A percentile compares a stretch with the other conserved stretches of the same genome.
These are phyloP conservation scores for Harrya chromipes DNA, from an alignment of 768 basidiomycete species.

Conservation along the genomic window DNA sequence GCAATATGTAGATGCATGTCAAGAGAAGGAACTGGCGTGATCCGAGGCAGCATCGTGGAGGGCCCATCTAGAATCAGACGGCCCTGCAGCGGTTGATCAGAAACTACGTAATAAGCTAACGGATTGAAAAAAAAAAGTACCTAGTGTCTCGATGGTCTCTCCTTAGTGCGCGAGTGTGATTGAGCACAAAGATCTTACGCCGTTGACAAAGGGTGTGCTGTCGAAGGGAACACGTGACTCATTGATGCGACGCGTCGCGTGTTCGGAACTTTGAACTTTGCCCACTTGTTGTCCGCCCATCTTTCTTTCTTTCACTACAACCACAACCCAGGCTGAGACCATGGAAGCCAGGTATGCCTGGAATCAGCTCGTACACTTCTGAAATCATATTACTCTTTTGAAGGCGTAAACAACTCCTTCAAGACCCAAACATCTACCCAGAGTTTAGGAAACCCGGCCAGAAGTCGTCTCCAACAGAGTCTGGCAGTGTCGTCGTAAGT, in stretches of 20 bases:
- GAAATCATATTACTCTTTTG: background rate
- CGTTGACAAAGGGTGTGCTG: no score
- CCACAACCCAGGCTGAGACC: background rate
- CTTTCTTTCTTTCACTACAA: conserved; percentile 2
- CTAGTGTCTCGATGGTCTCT: no score
- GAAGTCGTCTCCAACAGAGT: conserved; percentile 6
- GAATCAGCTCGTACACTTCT: no score
- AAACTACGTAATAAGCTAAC: no score
- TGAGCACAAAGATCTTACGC: no score
- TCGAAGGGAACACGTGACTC: conserved; percentile 21
- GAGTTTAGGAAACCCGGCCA: conserved; percentile 27
- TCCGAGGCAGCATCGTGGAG: no score
- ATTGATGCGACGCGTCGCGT: conserved; percentile 23
- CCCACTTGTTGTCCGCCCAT: background rate
- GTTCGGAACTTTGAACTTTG: conserved; percentile 3
- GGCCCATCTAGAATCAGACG: no score
- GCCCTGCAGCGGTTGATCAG: no score
- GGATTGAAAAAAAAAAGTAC: no score
- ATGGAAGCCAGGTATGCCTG: conserved; percentile 28
- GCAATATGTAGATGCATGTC: no score
- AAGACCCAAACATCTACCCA: conserved; percentile 27
- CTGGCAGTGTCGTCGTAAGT: conserved; percentile 23
- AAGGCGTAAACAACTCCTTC: conserved; percentile 28
- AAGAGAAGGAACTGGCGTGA: no score
- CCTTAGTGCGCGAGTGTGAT: no score